Evolutionary conservation across 2,329 filamentous ascomycete species (phyloP).

Genomic region (Aspergillus sclerotialis): DNA sequence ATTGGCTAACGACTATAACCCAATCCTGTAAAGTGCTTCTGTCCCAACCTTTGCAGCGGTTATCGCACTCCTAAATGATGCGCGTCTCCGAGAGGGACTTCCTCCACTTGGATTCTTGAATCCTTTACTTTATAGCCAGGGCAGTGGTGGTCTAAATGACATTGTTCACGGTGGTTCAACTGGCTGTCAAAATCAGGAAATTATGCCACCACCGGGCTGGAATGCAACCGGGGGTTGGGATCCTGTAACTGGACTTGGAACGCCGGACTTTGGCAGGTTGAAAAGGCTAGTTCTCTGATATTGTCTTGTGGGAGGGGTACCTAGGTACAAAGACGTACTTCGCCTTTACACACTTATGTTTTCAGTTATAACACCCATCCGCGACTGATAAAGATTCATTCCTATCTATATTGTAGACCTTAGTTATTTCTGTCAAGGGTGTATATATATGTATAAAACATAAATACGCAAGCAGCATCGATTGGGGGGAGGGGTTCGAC

Average conservation of each 20-base stretch:
- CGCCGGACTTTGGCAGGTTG: constrained; percentile 21
- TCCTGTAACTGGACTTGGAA: constrained; percentile 39
- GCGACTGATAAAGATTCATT: too few species aligned
- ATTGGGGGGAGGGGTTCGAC: too few species aligned
- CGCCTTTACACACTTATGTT: too few species aligned
- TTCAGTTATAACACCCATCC: too few species aligned
- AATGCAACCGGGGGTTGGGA: constrained; percentile 47
- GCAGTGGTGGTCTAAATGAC: constrained; percentile 41
- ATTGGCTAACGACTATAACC: constrained; percentile 4
- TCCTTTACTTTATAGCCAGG: constrained; percentile 51
- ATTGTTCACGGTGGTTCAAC: constrained; percentile 41
- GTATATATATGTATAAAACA: too few species aligned
- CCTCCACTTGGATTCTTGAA: constrained; percentile 54
- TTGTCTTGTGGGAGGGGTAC: too few species aligned
- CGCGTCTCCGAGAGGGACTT: constrained; percentile 49
- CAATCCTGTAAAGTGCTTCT: constrained; percentile 47
- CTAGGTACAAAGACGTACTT: too few species aligned
- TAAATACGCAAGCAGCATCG: too few species aligned
- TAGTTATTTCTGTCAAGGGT: too few species aligned
- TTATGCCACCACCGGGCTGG: constrained; percentile 25
- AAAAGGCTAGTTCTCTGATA: constrained; percentile 11
- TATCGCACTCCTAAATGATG: constrained; percentile 59
- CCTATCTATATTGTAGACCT: too few species aligned
- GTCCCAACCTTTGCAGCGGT: constrained; percentile 58
- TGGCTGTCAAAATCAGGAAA: constrained; percentile 27